Conservation (phyloP, 805 yeast species). For the Hanseniaspora lachancei region DNA sequence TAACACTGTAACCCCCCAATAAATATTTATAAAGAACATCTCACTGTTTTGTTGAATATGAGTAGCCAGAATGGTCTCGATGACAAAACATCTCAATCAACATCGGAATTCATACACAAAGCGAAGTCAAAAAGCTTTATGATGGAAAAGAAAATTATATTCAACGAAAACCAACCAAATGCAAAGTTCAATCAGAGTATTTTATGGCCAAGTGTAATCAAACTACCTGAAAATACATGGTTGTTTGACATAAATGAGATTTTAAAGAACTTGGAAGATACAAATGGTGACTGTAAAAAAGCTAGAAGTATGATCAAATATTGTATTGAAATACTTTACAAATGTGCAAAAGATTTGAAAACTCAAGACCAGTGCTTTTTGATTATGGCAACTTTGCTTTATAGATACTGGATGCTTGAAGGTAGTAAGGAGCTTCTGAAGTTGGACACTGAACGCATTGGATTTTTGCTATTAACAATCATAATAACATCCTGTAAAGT, state of each 20-base stretch:
- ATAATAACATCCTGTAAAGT: slow-evolving; percentile 28
- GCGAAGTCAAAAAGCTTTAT: not conserved
- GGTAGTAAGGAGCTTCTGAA: slow-evolving; percentile 19
- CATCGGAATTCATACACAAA: not conserved
- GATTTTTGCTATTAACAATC: slow-evolving; percentile 25
- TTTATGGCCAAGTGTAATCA: slow-evolving; percentile 28
- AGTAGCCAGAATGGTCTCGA: not conserved
- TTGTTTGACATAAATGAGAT: slow-evolving; percentile 22
- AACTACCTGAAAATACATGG: slow-evolving; percentile 25
- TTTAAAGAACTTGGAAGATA: slow-evolving; percentile 22
- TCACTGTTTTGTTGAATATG: not conserved
- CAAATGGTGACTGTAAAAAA: slow-evolving; percentile 17
- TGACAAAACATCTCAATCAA: not conserved
- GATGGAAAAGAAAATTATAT: slow-evolving; percentile 7
- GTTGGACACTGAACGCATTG: slow-evolving; percentile 21
- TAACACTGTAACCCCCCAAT: too few species aligned
- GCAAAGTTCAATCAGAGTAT: slow-evolving; percentile 20
- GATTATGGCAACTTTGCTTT: slow-evolving; percentile 26
- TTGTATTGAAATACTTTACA: slow-evolving; percentile 26
- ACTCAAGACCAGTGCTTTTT: slow-evolving; percentile 28
- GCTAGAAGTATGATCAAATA: slow-evolving; percentile 25
- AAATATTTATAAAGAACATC: not conserved
- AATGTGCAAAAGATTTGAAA: slow-evolving; percentile 25
- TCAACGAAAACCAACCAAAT: slow-evolving; percentile 7
- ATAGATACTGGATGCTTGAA: slow-evolving; percentile 26